Conservation (phyloP, 176 grass and related monocot genomes). For the Chloris gayana region DNA sequence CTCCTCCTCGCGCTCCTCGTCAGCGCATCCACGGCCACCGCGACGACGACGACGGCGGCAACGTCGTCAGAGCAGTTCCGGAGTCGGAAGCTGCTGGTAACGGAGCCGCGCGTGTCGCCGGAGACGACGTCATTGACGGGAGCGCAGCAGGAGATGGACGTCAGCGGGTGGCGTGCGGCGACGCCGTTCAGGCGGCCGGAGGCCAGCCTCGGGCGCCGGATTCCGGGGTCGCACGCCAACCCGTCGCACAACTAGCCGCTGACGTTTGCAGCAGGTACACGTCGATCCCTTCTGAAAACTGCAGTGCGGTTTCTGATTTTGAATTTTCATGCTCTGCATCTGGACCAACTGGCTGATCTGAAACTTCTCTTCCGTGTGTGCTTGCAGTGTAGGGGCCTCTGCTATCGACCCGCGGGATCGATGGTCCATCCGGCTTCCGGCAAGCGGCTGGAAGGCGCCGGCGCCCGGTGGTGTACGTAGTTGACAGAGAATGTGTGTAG, state of each 20-base stretch:
- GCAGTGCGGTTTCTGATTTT: not conserved
- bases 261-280: not conserved
- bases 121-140: not conserved
- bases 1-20: not conserved
- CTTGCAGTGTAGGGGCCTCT: not conserved
- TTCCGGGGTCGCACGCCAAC: slow-evolving; percentile 35
- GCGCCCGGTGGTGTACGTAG: not conserved
- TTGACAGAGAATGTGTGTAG: slow-evolving; percentile 4
- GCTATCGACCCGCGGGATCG: not conserved
- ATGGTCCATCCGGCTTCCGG: not conserved
- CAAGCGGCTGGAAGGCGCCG: not conserved
- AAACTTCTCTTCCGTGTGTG: not conserved
- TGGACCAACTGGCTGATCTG: not conserved
- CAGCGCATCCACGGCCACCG: not conserved
- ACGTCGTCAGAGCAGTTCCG: not conserved
- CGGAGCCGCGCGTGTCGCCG: slow-evolving; percentile 6
- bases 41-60: not conserved
- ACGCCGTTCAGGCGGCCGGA: not conserved
- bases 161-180: not conserved
- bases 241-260: slow-evolving; percentile 39
- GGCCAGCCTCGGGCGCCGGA: slow-evolving; percentile 30
- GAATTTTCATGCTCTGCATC: not conserved
- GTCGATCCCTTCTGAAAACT: too few relatives aligned
- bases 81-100: slow-evolving; percentile 30
- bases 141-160: slow-evolving; percentile 27